These are phyloP conservation scores for Kickxella alabastrina DNA, from an alignment of 192 early-diverging fungal species.

Conservation along the genomic window DNA sequence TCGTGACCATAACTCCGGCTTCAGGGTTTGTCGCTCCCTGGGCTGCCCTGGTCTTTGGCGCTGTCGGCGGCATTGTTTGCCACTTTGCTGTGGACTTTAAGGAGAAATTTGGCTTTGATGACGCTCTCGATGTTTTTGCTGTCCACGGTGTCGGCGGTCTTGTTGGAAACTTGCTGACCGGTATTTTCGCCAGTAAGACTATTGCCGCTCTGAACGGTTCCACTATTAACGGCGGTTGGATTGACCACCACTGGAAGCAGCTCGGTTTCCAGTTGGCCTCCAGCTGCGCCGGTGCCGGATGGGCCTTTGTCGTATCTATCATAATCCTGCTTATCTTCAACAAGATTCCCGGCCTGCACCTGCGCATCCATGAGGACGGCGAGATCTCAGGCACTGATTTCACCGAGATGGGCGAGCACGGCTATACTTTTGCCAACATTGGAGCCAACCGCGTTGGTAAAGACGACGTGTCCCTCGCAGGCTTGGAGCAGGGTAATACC, in stretches of 20 bases:
- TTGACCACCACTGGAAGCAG: conserved; percentile 80
- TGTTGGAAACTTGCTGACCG: conserved; percentile 80
- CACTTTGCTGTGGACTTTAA: conserved; percentile 82
- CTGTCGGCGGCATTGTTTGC: conserved; percentile 67
- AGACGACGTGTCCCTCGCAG: conserved; percentile 16
- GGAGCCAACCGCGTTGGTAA: conserved; percentile 12
- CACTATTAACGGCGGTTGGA: conserved; percentile 66
- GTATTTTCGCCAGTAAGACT: conserved; percentile 74
- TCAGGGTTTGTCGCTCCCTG: conserved; percentile 83
- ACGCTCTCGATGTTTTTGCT: conserved; percentile 89
- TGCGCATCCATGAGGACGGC: conserved; percentile 74
- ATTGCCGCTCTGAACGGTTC: conserved; percentile 65
- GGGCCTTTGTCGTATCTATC: conserved; percentile 75
- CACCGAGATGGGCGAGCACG: conserved; percentile 81
- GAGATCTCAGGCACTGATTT: conserved; percentile 72
- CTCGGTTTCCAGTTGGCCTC: conserved; percentile 73
- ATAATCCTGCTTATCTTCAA: conserved; percentile 69
- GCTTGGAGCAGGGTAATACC: conserved; percentile 18
- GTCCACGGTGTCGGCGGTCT: conserved; percentile 83
- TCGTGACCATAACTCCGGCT: conserved; percentile 91
- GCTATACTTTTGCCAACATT: conserved; percentile 48
- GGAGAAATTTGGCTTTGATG: conserved; percentile 81
- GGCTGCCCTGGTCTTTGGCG: conserved; percentile 79
- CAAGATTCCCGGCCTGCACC: conserved; percentile 65
- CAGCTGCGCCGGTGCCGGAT: conserved; percentile 63